A percentile compares a stretch with the other conserved stretches of the same genome.
Conservation (phyloP, 2,329 filamentous ascomycete species). For the Fusarium oligoseptatum region DNA sequence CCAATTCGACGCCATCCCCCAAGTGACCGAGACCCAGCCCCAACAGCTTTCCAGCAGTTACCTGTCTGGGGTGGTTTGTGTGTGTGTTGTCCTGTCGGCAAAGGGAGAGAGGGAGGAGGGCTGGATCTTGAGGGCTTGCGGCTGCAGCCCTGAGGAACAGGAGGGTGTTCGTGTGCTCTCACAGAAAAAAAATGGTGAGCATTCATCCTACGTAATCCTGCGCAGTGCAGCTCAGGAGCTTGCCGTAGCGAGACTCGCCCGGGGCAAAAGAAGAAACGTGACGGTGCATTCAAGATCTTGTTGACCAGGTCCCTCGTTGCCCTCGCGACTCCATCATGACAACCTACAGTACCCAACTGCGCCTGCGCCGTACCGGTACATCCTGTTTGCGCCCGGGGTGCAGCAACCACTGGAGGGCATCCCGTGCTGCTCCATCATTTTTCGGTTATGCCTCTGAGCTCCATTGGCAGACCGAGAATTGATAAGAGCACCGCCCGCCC, state of each 20-base stretch:
- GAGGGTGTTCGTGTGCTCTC: conserved; percentile 9
- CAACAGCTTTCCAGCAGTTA: conserved; percentile 25
- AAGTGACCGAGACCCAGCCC: conserved; percentile 37
- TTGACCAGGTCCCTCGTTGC: neutral
- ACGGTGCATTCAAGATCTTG: conserved; percentile 10
- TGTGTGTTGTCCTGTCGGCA: conserved; percentile 13
- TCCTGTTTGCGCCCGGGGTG: conserved; percentile 4
- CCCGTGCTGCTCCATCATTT: conserved; percentile 2
- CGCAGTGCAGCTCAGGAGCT: neutral
- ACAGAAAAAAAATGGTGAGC: neutral
- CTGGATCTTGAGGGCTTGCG: conserved; percentile 9
- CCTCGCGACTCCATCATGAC: conserved; percentile 30
- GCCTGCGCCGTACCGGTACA: conserved; percentile 14
- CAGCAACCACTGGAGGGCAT: conserved; percentile 9
- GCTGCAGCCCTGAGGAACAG: conserved; percentile 20
- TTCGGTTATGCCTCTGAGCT: conserved; percentile 18
- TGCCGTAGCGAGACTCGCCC: neutral
- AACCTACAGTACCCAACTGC: conserved; percentile 14
- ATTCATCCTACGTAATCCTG: neutral
- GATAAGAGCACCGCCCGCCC: conserved; percentile 1
- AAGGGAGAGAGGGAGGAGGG: conserved; percentile 11
- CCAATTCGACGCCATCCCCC: conserved; percentile 24
- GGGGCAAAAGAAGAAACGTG: conserved; percentile 5
- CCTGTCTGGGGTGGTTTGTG: conserved; percentile 32
- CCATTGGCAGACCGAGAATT: conserved; percentile 14